Conservation (phyloP, 345 rosid genomes). For the Eucalyptus pumila region DNA sequence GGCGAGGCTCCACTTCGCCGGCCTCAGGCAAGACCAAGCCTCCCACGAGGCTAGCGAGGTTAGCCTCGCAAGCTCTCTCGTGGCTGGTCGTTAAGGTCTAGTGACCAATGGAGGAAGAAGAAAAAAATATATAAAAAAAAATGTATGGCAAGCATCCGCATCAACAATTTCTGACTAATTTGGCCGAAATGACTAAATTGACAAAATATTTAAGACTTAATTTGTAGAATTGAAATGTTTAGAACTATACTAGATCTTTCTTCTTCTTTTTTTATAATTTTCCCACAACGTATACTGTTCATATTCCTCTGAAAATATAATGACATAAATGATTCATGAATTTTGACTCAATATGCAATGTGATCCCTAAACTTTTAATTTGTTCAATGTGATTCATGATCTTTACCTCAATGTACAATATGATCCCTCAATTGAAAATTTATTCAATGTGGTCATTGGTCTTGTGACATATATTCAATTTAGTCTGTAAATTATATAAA, state of each 20-base stretch:
- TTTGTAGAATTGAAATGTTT: too few species aligned
- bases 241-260: too few species aligned
- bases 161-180: too few species aligned
- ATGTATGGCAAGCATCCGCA: too few species aligned
- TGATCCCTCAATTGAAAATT: background rate
- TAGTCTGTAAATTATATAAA: background rate
- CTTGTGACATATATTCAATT: background rate
- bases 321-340: background rate
- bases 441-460: background rate
- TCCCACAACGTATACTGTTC: accelerated
- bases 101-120: background rate
- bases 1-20: accelerated
- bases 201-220: too few species aligned
- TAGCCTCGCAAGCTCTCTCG: background rate
- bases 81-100: background rate
- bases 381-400: background rate
- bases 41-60: accelerated
- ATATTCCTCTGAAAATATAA: background rate
- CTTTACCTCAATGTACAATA: background rate
- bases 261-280: accelerated
- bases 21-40: background rate
- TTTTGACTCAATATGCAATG: too few species aligned
- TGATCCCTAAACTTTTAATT: background rate
- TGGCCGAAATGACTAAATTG: too few species aligned
- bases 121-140: too few species aligned